Evolutionary conservation across 208 protist genomes (phyloP).

Genomic region (Endotrypanum monterogeii): DNA sequence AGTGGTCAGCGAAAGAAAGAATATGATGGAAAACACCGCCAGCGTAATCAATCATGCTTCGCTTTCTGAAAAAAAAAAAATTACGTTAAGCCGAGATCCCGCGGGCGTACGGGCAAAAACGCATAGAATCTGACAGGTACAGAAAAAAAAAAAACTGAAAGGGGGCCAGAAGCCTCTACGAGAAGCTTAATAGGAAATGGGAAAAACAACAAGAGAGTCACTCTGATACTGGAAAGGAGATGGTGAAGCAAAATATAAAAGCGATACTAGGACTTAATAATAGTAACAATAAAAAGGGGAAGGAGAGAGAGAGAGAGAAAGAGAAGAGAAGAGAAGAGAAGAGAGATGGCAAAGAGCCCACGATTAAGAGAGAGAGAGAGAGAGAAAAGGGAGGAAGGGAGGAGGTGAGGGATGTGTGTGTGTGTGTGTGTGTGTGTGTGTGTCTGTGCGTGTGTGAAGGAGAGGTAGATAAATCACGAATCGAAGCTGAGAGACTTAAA

Average conservation of each 20-base stretch:
- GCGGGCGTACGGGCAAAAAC: background rate
- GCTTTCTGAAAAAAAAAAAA: too few species aligned
- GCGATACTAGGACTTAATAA: too few species aligned
- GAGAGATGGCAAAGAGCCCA: background rate
- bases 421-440: too few species aligned
- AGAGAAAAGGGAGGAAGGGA: background rate
- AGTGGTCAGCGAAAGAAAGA: too few species aligned
- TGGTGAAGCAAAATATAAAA: too few species aligned
- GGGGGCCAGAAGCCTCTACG: background rate
- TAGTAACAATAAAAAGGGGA: background rate
- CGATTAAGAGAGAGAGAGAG: background rate
- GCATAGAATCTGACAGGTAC: background rate
- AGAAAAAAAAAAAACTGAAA: background rate
- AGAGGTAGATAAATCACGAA: too few species aligned
- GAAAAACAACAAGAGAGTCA: too few species aligned
- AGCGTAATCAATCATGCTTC: too few species aligned
- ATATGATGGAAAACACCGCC: too few species aligned
- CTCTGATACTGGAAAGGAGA: too few species aligned
- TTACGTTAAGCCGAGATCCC: background rate
- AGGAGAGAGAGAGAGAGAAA: background rate
- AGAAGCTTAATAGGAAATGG: background rate
- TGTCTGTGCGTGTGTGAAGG: too few species aligned
- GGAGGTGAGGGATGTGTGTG: background rate
- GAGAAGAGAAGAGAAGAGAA: background rate
- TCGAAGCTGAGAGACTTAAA: too few species aligned